phyloP scores from a whole-genome alignment of 2,329 filamentous ascomycete genomes.

The Xylariaceae sp. region DNA sequence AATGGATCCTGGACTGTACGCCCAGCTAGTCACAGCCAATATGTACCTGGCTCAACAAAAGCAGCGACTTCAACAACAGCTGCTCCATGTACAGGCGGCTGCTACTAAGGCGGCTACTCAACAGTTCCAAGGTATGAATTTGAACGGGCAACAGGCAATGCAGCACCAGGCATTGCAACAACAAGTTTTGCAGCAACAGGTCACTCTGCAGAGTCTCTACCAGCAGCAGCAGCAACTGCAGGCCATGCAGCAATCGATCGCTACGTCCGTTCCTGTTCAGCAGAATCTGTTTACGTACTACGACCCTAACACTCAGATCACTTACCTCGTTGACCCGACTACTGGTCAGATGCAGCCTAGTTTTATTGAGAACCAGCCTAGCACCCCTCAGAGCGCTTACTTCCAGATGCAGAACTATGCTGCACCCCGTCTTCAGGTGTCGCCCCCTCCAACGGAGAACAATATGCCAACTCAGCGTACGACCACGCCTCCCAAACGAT shows the following conservation, averaged over 20 bases:
- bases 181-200: slow-evolving; percentile 30
- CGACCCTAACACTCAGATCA: slow-evolving; percentile 79
- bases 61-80: slow-evolving; percentile 88
- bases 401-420: slow-evolving; percentile 41
- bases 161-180: background rate
- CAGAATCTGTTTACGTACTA: slow-evolving; percentile 77
- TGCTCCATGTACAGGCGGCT: slow-evolving; percentile 75
- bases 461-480: slow-evolving; percentile 52
- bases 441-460: slow-evolving; percentile 64
- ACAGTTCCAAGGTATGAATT: slow-evolving; percentile 71
- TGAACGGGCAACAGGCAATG: slow-evolving; percentile 43
- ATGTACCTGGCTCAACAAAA: slow-evolving; percentile 91
- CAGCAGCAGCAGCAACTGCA: slow-evolving; percentile 56
- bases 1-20: slow-evolving; percentile 81
- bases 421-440: slow-evolving; percentile 73
- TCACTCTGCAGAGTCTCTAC: slow-evolving; percentile 49
- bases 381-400: slow-evolving; percentile 30
- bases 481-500: slow-evolving; percentile 59
- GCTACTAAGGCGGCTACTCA: slow-evolving; percentile 64
- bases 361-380: slow-evolving; percentile 42
- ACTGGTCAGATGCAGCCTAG: slow-evolving; percentile 38
- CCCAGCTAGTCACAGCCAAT: slow-evolving; percentile 85
- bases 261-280: slow-evolving; percentile 52
- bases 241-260: slow-evolving; percentile 59
- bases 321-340: slow-evolving; percentile 69